Evolutionary conservation across 257 asterid genomes (phyloP).

Genomic region (Nicotiana tomentosiformis): DNA sequence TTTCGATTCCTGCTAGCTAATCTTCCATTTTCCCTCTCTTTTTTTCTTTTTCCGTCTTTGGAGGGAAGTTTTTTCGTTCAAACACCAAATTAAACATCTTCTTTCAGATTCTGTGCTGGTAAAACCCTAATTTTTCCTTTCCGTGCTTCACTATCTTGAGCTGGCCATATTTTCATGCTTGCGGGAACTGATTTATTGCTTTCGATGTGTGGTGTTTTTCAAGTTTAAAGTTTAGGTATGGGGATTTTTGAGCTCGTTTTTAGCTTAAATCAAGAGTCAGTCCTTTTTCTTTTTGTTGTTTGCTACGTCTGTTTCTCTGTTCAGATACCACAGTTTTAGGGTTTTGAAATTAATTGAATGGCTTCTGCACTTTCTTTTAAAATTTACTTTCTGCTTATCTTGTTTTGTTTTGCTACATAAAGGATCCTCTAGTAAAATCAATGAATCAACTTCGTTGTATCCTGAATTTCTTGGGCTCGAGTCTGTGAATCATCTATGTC

Average conservation of each 20-base stretch:
- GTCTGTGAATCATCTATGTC: background rate
- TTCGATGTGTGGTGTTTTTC: slow-evolving; percentile 9
- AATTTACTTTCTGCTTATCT: slow-evolving; percentile 12
- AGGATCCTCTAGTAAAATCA: background rate
- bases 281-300: slow-evolving; percentile 3
- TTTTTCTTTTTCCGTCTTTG: slow-evolving; percentile 46
- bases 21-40: slow-evolving; percentile 26
- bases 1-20: slow-evolving; percentile 17
- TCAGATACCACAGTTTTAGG: slow-evolving; percentile 19
- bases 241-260: slow-evolving; percentile 12
- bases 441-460: background rate
- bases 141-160: background rate
- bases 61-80: slow-evolving; percentile 42
- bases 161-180: background rate
- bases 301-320: background rate
- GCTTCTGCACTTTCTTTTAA: background rate
- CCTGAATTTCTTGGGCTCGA: background rate
- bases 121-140: slow-evolving; percentile 19
- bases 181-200: slow-evolving; percentile 11
- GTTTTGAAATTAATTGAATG: slow-evolving; percentile 32
- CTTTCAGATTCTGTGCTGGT: slow-evolving; percentile 21
- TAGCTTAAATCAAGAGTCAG: background rate
- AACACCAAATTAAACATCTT: background rate
- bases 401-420: background rate
- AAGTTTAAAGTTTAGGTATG: slow-evolving; percentile 27